Evolutionary conservation across 192 early-diverging fungal genomes (phyloP).

Genomic region (Thamnidium elegans): DNA sequence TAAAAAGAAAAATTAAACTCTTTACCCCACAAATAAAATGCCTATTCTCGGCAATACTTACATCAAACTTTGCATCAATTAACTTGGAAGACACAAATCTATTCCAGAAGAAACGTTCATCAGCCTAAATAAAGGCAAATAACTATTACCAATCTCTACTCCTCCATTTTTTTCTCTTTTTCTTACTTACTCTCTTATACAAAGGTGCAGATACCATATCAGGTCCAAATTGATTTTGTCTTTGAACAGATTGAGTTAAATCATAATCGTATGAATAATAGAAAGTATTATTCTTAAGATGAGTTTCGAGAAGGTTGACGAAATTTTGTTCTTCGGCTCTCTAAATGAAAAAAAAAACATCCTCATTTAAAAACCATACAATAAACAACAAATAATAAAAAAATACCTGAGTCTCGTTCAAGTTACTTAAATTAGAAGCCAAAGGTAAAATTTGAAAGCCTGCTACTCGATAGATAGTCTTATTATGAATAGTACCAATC

Average conservation of each 20-base stretch:
- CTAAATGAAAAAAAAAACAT: slow-evolving; percentile 19
- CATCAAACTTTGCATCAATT: slow-evolving; percentile 51
- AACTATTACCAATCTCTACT: too few relatives aligned
- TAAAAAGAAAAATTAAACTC: slow-evolving; percentile 6
- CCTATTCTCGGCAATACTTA: slow-evolving; percentile 3
- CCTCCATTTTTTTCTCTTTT: neutral
- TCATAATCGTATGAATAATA: slow-evolving; percentile 90
- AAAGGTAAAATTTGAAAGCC: slow-evolving; percentile 55
- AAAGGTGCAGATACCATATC: slow-evolving; percentile 31
- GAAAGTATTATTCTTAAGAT: slow-evolving; percentile 45
- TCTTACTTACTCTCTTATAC: slow-evolving; percentile 53
- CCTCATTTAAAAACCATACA: neutral
- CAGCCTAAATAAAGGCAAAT: slow-evolving; percentile 50
- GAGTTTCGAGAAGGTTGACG: slow-evolving; percentile 46
- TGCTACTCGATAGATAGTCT: slow-evolving; percentile 67
- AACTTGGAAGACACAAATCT: slow-evolving; percentile 63
- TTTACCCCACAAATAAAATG: too few relatives aligned
- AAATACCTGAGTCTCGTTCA: slow-evolving; percentile 47
- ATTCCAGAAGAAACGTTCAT: slow-evolving; percentile 97
- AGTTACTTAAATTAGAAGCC: slow-evolving; percentile 28
- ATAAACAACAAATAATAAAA: too few relatives aligned
- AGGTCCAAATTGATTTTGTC: slow-evolving; percentile 52
- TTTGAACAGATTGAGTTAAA: slow-evolving; percentile 81
- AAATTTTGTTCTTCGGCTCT: slow-evolving; percentile 45
- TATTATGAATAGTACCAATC: slow-evolving; percentile 54